Percentiles rank a stretch among this genome's conserved stretches.
phyloP scores from a whole-genome alignment of 768 basidiomycete species.

The Leccinum uliginosum region DNA sequence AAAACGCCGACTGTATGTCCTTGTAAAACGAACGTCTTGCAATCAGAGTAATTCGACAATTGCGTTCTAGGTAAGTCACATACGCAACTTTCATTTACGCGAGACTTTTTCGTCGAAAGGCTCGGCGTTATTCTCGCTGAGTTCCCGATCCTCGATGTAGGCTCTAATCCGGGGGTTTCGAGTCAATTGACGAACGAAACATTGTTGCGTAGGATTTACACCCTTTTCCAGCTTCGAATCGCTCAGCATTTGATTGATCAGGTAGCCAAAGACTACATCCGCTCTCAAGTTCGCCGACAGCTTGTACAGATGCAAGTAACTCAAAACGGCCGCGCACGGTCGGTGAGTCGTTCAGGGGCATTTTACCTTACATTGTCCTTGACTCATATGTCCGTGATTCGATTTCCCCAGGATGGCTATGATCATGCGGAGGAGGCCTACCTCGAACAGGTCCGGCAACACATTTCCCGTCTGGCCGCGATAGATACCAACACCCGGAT shows the following conservation, averaged over 20 bases:
- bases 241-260: constrained; percentile 95
- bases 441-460: constrained; percentile 98
- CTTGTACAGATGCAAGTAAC: constrained; percentile 96
- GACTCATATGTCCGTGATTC: neutral
- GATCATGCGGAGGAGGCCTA: constrained; percentile 98
- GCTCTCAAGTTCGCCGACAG: constrained; percentile 97
- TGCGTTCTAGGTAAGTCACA: constrained; percentile 79
- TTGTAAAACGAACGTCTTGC: neutral
- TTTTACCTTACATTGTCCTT: neutral
- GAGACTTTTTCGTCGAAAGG: constrained; percentile 95
- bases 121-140: constrained; percentile 89
- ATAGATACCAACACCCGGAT: constrained; percentile 99
- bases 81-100: constrained; percentile 95
- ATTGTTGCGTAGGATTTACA: constrained; percentile 66
- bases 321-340: constrained; percentile 95
- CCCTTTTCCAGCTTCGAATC: constrained; percentile 95
- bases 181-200: constrained; percentile 1
- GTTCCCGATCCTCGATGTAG: constrained; percentile 95
- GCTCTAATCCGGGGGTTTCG: constrained; percentile 30
- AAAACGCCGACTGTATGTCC: constrained; percentile 86
- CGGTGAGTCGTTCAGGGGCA: constrained; percentile 54
- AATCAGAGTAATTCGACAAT: constrained; percentile 3
- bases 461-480: constrained; percentile 95
- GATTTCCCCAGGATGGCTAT: constrained; percentile 79
- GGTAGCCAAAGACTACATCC: constrained; percentile 94